A percentile compares a stretch with the other conserved stretches of the same genome.
Evolutionary conservation across 345 rosid species (phyloP).

Genomic region (Pugionium cornutum): DNA sequence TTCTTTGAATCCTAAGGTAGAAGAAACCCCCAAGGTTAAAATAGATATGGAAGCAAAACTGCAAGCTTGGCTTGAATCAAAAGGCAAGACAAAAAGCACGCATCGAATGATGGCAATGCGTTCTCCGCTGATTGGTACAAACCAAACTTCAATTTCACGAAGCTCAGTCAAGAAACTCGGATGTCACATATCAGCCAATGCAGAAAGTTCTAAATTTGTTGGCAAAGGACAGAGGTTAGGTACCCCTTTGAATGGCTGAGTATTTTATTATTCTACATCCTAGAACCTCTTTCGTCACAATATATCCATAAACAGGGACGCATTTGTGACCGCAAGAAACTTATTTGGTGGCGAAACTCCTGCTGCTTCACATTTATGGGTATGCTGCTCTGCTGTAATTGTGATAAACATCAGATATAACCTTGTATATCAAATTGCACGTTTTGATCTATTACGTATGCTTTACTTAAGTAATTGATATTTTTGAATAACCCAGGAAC

Average conservation of each 20-base stretch:
- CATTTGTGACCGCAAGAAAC: conserved; percentile 46
- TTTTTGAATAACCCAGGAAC: conserved; percentile 28
- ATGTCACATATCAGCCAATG: conserved; percentile 35
- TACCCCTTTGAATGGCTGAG: conserved; percentile 29
- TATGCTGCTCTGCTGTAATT: conserved; percentile 33
- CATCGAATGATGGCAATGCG: conserved; percentile 46
- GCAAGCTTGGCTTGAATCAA: conserved; percentile 84
- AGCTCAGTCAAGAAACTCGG: conserved; percentile 51
- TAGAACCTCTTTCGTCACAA: conserved; percentile 5
- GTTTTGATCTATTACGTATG: too few species aligned
- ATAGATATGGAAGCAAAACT: conserved; percentile 85
- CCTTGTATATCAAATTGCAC: too few species aligned
- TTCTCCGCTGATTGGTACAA: conserved; percentile 49
- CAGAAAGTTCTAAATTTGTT: conserved; percentile 36
- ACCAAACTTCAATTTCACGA: conserved; percentile 41
- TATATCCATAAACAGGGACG: conserved; percentile 42
- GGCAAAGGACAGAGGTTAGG: conserved; percentile 44
- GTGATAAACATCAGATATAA: neutral
- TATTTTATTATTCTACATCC: neutral
- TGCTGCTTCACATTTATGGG: conserved; percentile 47
- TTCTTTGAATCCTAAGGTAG: conserved; percentile 52
- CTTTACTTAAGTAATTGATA: neutral
- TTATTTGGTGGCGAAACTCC: conserved; percentile 49
- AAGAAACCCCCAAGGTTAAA: conserved; percentile 55
- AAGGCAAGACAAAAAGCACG: conserved; percentile 74